These are phyloP conservation scores for Bombardia bombarda DNA, from an alignment of 495 filamentous ascomycete genomes.

Conservation along the genomic window DNA sequence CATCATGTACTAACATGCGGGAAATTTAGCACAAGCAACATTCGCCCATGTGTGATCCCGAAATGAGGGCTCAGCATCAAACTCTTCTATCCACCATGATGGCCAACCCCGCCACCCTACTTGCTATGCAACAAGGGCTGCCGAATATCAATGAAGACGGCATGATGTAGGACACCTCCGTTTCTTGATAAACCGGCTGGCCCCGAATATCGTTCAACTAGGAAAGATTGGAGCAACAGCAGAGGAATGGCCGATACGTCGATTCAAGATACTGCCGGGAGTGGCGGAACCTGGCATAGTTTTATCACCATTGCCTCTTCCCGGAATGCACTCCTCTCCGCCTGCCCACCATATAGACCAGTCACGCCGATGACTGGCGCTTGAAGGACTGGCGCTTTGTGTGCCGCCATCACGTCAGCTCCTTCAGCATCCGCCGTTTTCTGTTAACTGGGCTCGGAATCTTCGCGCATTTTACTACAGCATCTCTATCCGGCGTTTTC, in stretches of 20 bases:
- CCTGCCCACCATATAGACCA: not conserved
- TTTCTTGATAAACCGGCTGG: not conserved
- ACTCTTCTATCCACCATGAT: slow-evolving; percentile 32
- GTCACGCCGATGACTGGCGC: not conserved
- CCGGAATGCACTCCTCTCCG: not conserved
- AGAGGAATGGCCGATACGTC: not conserved
- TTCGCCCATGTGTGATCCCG: slow-evolving; percentile 60
- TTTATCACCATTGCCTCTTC: not conserved
- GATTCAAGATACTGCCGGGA: not conserved
- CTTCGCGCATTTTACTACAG: slow-evolving; percentile 18
- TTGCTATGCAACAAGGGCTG: slow-evolving; percentile 24
- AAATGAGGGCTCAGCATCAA: slow-evolving; percentile 28
- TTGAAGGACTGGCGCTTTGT: not conserved
- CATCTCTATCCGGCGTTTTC: slow-evolving; percentile 21
- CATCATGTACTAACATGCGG: slow-evolving; percentile 1
- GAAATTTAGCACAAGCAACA: slow-evolving; percentile 62
- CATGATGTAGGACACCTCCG: slow-evolving; percentile 22
- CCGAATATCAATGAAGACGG: slow-evolving; percentile 43
- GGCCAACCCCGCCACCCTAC: slow-evolving; percentile 20
- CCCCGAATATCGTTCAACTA: not conserved
- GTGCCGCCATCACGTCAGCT: not conserved
- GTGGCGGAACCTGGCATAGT: not conserved
- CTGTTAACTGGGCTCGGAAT: slow-evolving; percentile 6
- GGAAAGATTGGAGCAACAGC: not conserved
- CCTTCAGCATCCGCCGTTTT: slow-evolving; percentile 1